Conservation (phyloP, 2,329 filamentous ascomycete genomes). For the Nakataea oryzae region DNA sequence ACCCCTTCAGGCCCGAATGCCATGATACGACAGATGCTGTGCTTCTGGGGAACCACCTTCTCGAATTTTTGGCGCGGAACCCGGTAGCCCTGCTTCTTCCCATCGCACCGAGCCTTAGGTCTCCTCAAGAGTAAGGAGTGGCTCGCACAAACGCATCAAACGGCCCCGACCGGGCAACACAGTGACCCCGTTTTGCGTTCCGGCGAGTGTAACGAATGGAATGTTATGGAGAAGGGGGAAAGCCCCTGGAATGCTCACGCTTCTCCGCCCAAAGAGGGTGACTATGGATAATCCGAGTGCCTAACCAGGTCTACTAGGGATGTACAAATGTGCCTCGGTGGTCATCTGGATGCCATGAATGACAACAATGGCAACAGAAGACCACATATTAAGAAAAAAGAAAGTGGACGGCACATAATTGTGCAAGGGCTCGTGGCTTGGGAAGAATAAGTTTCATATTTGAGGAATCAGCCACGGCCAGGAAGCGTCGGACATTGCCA, state of each 20-base stretch:
- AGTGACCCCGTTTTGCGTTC: slow-evolving; percentile 1
- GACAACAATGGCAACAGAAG: neutral
- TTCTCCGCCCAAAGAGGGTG: neutral
- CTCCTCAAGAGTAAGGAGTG: neutral
- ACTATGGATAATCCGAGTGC: neutral
- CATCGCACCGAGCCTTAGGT: neutral
- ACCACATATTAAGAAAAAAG: too few species aligned
- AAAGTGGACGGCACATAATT: neutral
- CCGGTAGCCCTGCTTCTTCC: neutral
- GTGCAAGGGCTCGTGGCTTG: neutral
- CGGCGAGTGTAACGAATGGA: neutral
- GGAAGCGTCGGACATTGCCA: neutral
- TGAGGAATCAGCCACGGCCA: neutral
- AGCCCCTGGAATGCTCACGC: neutral
- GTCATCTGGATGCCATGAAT: neutral
- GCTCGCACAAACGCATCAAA: slow-evolving; percentile 2
- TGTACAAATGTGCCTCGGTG: too few species aligned
- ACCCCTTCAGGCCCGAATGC: slow-evolving; percentile 1
- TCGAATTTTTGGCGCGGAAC: neutral
- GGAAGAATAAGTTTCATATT: neutral
- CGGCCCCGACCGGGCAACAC: slow-evolving; percentile 1
- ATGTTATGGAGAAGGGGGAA: neutral
- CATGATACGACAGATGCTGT: slow-evolving; percentile 2
- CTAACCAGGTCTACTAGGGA: too few species aligned
- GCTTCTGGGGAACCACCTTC: neutral